Evolutionary conservation across 305 asterid species (phyloP).

Genomic region (Nicotiana rustica): DNA sequence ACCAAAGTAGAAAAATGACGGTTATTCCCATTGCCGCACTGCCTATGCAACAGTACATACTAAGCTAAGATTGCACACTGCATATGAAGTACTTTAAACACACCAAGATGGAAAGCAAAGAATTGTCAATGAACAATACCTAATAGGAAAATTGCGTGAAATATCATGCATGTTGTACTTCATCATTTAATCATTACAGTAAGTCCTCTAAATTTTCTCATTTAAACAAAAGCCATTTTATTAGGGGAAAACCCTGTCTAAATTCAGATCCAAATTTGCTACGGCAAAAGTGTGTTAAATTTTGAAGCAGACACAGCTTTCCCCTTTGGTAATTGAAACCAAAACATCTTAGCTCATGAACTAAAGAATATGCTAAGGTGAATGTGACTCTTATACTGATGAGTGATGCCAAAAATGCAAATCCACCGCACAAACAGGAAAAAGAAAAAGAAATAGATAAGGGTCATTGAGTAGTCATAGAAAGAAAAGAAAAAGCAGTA

Average conservation of each 20-base stretch:
- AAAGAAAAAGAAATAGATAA: not conserved
- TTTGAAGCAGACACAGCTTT: not conserved
- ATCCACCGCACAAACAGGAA: not conserved
- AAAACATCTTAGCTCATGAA: conserved; percentile 6
- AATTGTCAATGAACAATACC: not conserved
- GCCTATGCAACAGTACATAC: conserved; percentile 25
- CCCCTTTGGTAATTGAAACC: not conserved
- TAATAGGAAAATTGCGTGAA: not conserved
- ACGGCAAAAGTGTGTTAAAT: not conserved
- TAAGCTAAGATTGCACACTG: not conserved
- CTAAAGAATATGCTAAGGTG: not conserved
- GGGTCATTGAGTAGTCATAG: not conserved
- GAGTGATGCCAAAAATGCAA: not conserved
- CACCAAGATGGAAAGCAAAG: not conserved
- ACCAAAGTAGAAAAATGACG: not conserved
- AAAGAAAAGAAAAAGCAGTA: conserved; percentile 10
- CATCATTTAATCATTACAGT: not conserved
- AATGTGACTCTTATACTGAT: not conserved
- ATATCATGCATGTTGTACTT: conserved; percentile 15
- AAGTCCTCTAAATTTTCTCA: not conserved
- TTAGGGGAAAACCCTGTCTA: not conserved
- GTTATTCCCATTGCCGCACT: conserved; percentile 2
- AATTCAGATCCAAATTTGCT: not conserved
- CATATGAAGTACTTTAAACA: not conserved
- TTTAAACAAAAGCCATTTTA: not conserved